Evolutionary conservation across 768 basidiomycete genomes (phyloP).

Genomic region (Trametes cingulata): DNA sequence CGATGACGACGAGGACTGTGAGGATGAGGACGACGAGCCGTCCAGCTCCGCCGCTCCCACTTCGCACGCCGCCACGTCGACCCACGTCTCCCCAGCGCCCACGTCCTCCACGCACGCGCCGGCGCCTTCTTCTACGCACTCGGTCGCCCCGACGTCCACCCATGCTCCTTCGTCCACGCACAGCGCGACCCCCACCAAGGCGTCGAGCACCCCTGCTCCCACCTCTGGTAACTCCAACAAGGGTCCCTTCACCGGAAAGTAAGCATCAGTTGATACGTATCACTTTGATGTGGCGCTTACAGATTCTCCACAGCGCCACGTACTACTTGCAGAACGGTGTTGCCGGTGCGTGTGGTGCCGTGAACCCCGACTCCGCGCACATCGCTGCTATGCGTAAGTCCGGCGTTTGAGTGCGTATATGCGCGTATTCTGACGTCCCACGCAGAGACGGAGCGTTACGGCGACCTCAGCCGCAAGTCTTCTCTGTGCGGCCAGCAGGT

Average conservation of each 20-base stretch:
- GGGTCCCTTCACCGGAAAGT: slow-evolving; percentile 43
- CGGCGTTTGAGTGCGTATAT: not conserved
- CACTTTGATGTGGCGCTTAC: not conserved
- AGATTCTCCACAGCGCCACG: slow-evolving; percentile 36
- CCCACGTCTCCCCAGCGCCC: slow-evolving; percentile 10
- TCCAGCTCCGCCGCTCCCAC: slow-evolving; percentile 12
- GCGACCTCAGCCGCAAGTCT: slow-evolving; percentile 47
- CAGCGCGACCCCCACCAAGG: slow-evolving; percentile 21
- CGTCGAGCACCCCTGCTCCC: slow-evolving; percentile 20
- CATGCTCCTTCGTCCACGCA: slow-evolving; percentile 13
- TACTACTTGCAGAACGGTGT: slow-evolving; percentile 52
- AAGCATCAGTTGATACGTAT: not conserved
- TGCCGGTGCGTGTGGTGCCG: slow-evolving; percentile 77
- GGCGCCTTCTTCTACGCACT: not conserved
- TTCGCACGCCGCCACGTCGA: slow-evolving; percentile 11
- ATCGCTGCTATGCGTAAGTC: slow-evolving; percentile 65
- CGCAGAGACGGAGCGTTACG: slow-evolving; percentile 52
- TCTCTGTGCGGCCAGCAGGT: slow-evolving; percentile 67
- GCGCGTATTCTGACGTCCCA: not conserved
- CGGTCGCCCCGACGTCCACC: slow-evolving; percentile 8
- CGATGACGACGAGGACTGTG: slow-evolving; percentile 35
- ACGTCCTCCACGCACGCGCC: slow-evolving; percentile 23
- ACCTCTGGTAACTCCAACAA: slow-evolving; percentile 5
- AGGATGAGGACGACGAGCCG: slow-evolving; percentile 25
- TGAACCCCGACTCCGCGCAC: slow-evolving; percentile 53